Base-by-base conservation (phyloP, 208 protist genomes). In the Leishmania amazonensis region DNA sequence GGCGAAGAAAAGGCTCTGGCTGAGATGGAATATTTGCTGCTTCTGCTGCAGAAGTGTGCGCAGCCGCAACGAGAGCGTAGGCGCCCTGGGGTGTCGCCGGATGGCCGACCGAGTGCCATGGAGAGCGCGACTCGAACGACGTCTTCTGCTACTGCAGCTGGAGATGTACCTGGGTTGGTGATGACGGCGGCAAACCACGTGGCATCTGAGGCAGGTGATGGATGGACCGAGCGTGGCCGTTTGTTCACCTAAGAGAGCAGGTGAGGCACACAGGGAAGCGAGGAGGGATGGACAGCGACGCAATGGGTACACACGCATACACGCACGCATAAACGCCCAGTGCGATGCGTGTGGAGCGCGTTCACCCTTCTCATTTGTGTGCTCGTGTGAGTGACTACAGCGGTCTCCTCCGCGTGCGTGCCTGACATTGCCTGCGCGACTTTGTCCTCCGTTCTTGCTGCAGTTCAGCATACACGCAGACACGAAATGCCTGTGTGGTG, bases 1-100 rank as follows among this genome's bases (percentile, higher is more conserved):
- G 77, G 81, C n/a, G 84, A 92, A 68, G 82, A 89, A 60, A 84
- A 87, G 78, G 82, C 79, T 78, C 60, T 80, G 49, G 77, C 47
- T 9, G 85, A 88, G 68, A 71, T 86, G 71, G 86, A 88, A 45
- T 85, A 91, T 75, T 65, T 88, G 51, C 53, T 81, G 71, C 75
- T 87, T n/a, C 74, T 88, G 31, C 65, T 86, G 3, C 49, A 72
- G 21, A 67, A 72, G 31, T 47, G 45, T 17, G 45, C 68, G 45
- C 68, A 53, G 24, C 38, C 5, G 42, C 68, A 31, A 54, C 42
- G 35, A 9, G 21, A 6, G 45, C 42, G 42, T 2, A 42, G 45
- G 21, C 42, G 5, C 68, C 42, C 4, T 35, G 24, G 42, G 19
- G 68, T 74, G 42, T 19, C 42, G 68, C 68, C 38, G 3, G 68